These are phyloP conservation scores for Tephrocybe sp. DNA, from an alignment of 768 basidiomycete species.

Conservation along the genomic window DNA sequence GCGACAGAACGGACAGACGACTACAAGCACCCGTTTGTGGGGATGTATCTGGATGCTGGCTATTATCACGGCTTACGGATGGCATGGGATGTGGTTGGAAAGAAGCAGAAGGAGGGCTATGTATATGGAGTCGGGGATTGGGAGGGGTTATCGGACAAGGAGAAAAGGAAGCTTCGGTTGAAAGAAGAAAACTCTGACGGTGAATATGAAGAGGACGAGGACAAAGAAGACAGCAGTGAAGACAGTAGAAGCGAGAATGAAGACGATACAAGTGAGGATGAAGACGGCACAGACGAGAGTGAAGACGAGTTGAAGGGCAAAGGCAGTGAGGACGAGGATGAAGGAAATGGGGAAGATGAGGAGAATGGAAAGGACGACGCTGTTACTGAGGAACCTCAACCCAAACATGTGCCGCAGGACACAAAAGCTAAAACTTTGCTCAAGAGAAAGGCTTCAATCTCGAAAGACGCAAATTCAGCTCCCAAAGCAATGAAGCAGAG, in stretches of 20 bases:
- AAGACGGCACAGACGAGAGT: neutral
- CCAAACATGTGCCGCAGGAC: too few relatives aligned
- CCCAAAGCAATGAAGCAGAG: too few relatives aligned
- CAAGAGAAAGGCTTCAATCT: neutral
- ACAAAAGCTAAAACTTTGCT: neutral
- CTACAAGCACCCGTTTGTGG: conserved; percentile 2
- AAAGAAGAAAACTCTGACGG: neutral
- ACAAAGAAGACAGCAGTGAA: neutral
- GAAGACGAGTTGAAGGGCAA: neutral
- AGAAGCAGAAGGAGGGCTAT: conserved; percentile 4
- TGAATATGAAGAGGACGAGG: neutral
- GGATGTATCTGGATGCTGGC: neutral
- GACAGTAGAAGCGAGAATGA: neutral
- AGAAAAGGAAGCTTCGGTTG: conserved; percentile 2
- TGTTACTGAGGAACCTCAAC: too few relatives aligned
- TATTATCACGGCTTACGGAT: neutral
- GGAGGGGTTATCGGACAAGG: conserved; percentile 1
- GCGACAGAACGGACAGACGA: neutral
- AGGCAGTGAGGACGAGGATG: neutral
- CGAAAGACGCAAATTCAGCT: too few relatives aligned
- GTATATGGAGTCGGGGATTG: neutral
- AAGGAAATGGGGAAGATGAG: too few relatives aligned
- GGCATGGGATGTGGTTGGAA: neutral
- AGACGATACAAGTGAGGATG: neutral
- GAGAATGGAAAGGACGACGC: too few relatives aligned